Evolutionary conservation across 192 early-diverging fungal genomes (phyloP), one percentile per base, ranked within the genome.

Genomic region (Coemansia sp.): DNA sequence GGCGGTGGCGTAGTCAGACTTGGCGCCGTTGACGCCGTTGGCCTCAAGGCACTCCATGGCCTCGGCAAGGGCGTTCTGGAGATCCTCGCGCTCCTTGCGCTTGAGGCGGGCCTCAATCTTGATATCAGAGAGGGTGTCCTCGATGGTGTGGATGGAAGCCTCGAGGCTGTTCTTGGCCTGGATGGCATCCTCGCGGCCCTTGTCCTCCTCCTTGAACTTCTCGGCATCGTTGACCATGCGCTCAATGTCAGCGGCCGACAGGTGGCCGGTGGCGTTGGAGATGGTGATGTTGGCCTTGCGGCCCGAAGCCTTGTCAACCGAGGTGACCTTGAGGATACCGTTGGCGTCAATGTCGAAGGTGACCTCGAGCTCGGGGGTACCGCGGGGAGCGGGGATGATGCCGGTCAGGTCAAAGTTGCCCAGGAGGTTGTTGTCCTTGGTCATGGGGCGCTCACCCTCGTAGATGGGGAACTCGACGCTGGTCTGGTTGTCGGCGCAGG

Each of bases 201-300:
- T 83, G 80, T 93, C 92, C 68, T 87, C 83, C 67, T 91, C 88
- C 82, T 87, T 87, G 83, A 88, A 92, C 88, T 91, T 86, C 84
- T 94, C 92, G 66, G 95, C 94, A 64, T 96, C 95, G 38, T 70
- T 64, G 64, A 97, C 86, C 93, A 97, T 96, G 73, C 92, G 89
- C 72, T 96, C 92, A 68, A 97, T 95, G 72, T 97, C 95, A 61
- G 88, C 90, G 58, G 89, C 88, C 56, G 90, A 91, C 65, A 97
- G 85, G 66, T 93, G 92, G 68, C 91, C 92, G 56, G 92, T 91
- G 66, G 91, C 92, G 89, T 96, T 96, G 77, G 91, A 91, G 85
- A 97, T 96, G 84, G 94, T 94, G 82, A 97, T 91, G 85, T 90
- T 89, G 74, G 89, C 89, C 81, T 92, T 91, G 73, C 89, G 86